Evolutionary conservation across 768 basidiomycete genomes (phyloP).

Genomic region (Lanmaoa pseudosensibilis): DNA sequence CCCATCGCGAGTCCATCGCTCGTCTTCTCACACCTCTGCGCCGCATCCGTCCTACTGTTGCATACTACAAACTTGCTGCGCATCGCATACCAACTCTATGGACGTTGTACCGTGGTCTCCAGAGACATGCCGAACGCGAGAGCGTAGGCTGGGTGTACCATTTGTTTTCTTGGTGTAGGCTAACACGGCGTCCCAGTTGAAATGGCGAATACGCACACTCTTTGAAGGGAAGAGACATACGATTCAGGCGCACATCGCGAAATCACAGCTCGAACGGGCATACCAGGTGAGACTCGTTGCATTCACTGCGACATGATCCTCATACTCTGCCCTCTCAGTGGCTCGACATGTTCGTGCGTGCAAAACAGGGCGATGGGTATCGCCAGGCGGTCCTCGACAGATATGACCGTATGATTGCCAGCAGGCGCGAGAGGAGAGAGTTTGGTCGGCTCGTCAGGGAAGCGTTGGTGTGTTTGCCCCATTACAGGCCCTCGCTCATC

Average conservation of each 20-base stretch:
- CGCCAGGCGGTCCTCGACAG: conserved; percentile 48
- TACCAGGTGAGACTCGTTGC: conserved; percentile 49
- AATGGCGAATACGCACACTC: conserved; percentile 51
- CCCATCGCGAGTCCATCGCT: conserved; percentile 54
- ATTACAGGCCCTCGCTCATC: not conserved
- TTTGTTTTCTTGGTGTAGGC: not conserved
- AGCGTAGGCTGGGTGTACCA: conserved; percentile 43
- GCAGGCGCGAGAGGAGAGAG: conserved; percentile 47
- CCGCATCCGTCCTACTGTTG: conserved; percentile 57
- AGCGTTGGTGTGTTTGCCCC: conserved; percentile 46
- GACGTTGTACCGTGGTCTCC: conserved; percentile 70
- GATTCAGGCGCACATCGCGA: conserved; percentile 55
- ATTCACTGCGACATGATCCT: not conserved
- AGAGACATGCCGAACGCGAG: conserved; percentile 53
- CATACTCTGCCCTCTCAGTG: conserved; percentile 37
- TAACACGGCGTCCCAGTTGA: conserved; percentile 44
- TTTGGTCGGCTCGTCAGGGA: conserved; percentile 48
- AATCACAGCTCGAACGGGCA: conserved; percentile 45
- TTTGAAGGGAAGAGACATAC: conserved; percentile 53
- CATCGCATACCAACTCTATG: conserved; percentile 80
- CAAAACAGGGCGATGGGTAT: conserved; percentile 52
- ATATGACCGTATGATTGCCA: conserved; percentile 58
- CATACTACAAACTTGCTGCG: conserved; percentile 67
- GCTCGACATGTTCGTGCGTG: conserved; percentile 55
- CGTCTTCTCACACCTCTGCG: conserved; percentile 54